Base-by-base conservation (phyloP, 225 moss, liverwort and hornwort species). In the Straminergon stramineum region DNA sequence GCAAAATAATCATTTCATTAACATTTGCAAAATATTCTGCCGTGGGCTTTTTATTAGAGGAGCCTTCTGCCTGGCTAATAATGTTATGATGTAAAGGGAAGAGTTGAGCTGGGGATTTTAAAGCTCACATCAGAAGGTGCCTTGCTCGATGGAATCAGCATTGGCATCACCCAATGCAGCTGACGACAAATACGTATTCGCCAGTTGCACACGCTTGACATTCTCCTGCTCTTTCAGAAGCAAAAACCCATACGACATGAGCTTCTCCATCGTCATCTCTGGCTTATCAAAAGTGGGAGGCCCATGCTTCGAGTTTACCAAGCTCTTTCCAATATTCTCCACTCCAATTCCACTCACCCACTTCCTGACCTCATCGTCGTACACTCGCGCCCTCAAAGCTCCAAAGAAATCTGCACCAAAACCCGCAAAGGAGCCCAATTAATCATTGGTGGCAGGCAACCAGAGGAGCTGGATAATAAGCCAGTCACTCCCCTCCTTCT, bases 331-430 rank as follows among this genome's bases (percentile, higher is more conserved):
- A 7, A 99, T 91, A 88, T 93, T 97, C 91, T 96, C 97, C 52
- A 99, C 95, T 39, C 97, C 98, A 1, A 31, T 86, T 2, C 61
- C 31, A 0, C 0, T 20, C 3, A 99, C 85, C 98, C 98, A 99
- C 76, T 95, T 95, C 91, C 98, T 90, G 48, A 99, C 98, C 69
- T 95, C 97, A 82, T 97, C 97, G 32, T 99, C 98, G 55, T 99
- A 97, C 71, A 99, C 97, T 15, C 98, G 96, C 24, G 98, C 97
- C 94, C 98, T 97, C 88, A 99, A 85, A 31, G 97, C 98, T 31
- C 98, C 97, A 81, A 99, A 99, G 93, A 96, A 97, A 93, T 99
- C 98, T 98, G 95, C 60, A 34, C 37, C 30, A 85, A 62, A 48
- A n/a, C 15, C 15, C 9, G 11, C 7, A 48, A 79, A 79, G 32